Conservation (phyloP, 176 grass and related monocot genomes). For the bread wheat (Triticum aestivum) region DNA sequence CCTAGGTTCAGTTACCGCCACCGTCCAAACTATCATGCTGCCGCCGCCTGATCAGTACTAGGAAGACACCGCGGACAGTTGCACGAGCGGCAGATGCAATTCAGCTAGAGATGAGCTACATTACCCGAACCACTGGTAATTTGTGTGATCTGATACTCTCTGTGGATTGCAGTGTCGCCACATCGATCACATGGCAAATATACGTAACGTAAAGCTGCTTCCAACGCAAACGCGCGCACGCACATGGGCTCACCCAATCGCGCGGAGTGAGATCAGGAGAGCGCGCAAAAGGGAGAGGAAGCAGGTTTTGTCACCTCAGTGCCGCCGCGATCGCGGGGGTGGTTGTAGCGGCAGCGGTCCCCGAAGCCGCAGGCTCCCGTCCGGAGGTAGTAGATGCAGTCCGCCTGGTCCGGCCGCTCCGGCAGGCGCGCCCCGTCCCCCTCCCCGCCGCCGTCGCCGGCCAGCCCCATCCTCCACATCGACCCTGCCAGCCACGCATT, state of each 20-base stretch:
- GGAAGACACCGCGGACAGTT: neutral
- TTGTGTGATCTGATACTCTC: neutral
- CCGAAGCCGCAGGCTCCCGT: conserved; percentile 89
- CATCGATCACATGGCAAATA: neutral
- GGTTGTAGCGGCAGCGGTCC: conserved; percentile 91
- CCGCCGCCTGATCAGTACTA: neutral
- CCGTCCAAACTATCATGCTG: neutral
- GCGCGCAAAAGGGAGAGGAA: neutral
- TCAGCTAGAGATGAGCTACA: conserved; percentile 32
- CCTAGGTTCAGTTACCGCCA: neutral
- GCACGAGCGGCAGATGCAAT: neutral
- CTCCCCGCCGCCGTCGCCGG: conserved; percentile 26
- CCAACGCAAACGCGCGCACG: neutral
- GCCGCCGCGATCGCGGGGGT: conserved; percentile 65
- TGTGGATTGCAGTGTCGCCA: neutral
- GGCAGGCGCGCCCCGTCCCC: conserved; percentile 47
- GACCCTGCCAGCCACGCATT: conserved; percentile 54
- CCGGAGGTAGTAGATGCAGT: conserved; percentile 84
- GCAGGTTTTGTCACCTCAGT: conserved; percentile 44
- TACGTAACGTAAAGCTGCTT: neutral
- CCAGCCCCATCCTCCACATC: conserved; percentile 76
- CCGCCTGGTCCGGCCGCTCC: conserved; percentile 73
- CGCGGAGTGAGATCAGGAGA: conserved; percentile 23
- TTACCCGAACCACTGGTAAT: conserved; percentile 18
- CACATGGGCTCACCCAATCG: neutral